phyloP scores from a whole-genome alignment of 257 asterid genomes.

The Mitragyna speciosa region DNA sequence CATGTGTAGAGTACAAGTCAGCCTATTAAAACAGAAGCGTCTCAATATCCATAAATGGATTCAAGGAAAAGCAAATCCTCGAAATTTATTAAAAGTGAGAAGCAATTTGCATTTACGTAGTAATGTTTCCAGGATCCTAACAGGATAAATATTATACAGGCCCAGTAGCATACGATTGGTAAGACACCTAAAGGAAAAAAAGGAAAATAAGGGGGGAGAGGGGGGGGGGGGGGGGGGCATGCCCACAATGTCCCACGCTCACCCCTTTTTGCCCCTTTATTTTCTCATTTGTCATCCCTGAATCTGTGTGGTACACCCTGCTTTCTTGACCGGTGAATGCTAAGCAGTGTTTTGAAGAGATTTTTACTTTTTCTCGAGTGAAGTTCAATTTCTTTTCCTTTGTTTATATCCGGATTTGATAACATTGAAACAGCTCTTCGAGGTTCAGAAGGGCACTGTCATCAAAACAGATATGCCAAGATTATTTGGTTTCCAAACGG shows the following conservation, averaged over 20 bases:
- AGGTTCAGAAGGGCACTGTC: slow-evolving; percentile 64
- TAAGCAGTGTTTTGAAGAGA: slow-evolving; percentile 60
- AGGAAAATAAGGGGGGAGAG: too few species aligned
- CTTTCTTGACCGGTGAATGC: slow-evolving; percentile 46
- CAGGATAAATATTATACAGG: neutral
- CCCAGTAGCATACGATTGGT: neutral
- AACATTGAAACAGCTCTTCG: slow-evolving; percentile 35
- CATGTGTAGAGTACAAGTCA: neutral
- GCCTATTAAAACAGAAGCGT: neutral
- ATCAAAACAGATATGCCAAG: neutral
- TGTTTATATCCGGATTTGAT: slow-evolving; percentile 36
- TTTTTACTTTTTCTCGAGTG: slow-evolving; percentile 52
- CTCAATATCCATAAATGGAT: neutral
- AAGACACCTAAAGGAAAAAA: neutral
- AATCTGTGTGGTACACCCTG: slow-evolving; percentile 31
- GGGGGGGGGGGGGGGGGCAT: too few species aligned
- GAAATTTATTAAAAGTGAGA: neutral
- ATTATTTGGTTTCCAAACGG: neutral
- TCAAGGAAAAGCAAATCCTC: neutral
- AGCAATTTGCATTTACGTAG: neutral
- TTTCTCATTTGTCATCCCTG: slow-evolving; percentile 32
- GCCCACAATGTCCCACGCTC: neutral
- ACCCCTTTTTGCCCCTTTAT: neutral
- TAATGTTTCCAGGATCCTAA: neutral
- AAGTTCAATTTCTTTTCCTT: slow-evolving; percentile 40